Base-by-base conservation (phyloP, 805 yeast genomes). In the Priceomyces melissophilus region DNA sequence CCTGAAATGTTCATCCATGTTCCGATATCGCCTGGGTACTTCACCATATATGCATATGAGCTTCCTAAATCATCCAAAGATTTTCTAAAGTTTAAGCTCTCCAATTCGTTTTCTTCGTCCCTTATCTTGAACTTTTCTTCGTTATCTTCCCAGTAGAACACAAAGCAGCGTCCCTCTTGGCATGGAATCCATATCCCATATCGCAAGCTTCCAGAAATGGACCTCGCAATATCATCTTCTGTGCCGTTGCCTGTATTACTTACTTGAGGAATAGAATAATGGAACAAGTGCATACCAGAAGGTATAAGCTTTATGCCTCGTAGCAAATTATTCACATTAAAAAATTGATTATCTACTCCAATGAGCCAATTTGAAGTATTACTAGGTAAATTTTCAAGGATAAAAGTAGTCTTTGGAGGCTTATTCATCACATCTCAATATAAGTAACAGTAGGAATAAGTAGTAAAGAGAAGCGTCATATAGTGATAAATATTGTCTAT, bases 201-300 rank as follows among this genome's bases (percentile, higher is more conserved):
- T 65, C 76, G 30, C 39, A 58, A 39, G 51, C 53, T 47, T 3
- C 47, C 35, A 10, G 39, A 33, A 20, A 28, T 30, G 6, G 38
- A 25, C 7, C 11, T 15, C 10, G 10, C 30, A 29, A 29, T n/a
- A 14, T 29, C 14, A 10, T 6, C 23, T 3, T 34, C 39, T 6
- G 5, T 10, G 14, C 37, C 35, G 11, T 34, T 14, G 13, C 30
- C 36, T 3, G 26, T 34, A 12, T 40, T 39, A 11, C 14, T 36
- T 1, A 20, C 17, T 7, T 43, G 27, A 4, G 57, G 55, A 3
- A 45, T 57, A 0, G 78, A 73, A 58, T 75, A 70, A 55, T 82
- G 87, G 10, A 81, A 48, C 1, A 79, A 56, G 55, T 82, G 87
- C 0, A 69, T 35, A 0, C 87, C 87, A 3, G 54, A 42, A 0